A percentile compares a stretch with the other conserved stretches of the same genome.
Conservation (phyloP, 2,329 filamentous ascomycete genomes). For the Fusarium virguliforme region DNA sequence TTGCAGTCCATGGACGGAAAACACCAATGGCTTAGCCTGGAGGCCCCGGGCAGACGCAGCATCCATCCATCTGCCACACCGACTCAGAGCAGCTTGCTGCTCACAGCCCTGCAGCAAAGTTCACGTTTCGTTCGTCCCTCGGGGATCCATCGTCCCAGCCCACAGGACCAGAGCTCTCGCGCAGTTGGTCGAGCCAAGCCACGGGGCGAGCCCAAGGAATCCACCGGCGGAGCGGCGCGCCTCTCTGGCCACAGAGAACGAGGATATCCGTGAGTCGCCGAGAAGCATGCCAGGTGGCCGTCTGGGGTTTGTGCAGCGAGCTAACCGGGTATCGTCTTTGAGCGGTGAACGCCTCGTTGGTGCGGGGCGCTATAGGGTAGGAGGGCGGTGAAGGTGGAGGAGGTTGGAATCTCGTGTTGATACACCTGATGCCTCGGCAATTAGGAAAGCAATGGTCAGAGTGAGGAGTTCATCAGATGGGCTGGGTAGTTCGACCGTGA, state of each 20-base stretch:
- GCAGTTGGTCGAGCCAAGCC: slow-evolving; percentile 37
- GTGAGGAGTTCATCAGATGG: slow-evolving; percentile 25
- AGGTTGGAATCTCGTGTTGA: slow-evolving; percentile 23
- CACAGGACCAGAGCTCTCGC: slow-evolving; percentile 25
- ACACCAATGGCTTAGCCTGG: slow-evolving; percentile 36
- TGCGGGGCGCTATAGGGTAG: slow-evolving; percentile 46
- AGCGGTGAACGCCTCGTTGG: slow-evolving; percentile 47
- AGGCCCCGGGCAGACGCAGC: slow-evolving; percentile 38
- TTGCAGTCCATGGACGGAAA: slow-evolving; percentile 35
- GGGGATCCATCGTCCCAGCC: slow-evolving; percentile 17
- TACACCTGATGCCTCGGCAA: slow-evolving; percentile 35
- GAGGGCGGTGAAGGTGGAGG: slow-evolving; percentile 45
- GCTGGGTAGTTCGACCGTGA: slow-evolving; percentile 6
- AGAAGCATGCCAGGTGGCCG: slow-evolving; percentile 48
- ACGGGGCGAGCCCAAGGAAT: slow-evolving; percentile 18
- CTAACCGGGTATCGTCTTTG: slow-evolving; percentile 44
- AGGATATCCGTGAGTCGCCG: slow-evolving; percentile 29
- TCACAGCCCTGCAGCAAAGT: slow-evolving; percentile 20
- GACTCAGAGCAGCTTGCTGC: slow-evolving; percentile 18
- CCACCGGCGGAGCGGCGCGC: slow-evolving; percentile 24
- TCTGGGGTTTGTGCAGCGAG: slow-evolving; percentile 45
- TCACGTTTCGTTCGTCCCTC: slow-evolving; percentile 17
- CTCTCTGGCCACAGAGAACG: slow-evolving; percentile 21
- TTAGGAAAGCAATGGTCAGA: slow-evolving; percentile 7
- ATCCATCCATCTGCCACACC: slow-evolving; percentile 30